phyloP scores from a whole-genome alignment of 257 asterid genomes.

The Petunia axillaris region DNA sequence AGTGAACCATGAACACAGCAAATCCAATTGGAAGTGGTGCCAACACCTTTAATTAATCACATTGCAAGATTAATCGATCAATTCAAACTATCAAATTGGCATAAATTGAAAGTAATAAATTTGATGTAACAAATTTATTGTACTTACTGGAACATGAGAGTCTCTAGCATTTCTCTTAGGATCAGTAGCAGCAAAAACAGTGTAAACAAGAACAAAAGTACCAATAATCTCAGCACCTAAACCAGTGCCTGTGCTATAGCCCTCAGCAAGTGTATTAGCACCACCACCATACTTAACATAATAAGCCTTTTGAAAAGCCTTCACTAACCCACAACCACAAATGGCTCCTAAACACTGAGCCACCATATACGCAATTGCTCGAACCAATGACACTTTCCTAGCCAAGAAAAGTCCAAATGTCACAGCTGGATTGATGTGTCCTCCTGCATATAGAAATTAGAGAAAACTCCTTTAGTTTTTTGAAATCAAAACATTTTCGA shows the following conservation, averaged over 20 bases:
- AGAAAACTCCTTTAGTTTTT: background rate
- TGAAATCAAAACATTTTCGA: background rate
- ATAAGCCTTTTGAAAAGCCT: slow-evolving; percentile 63
- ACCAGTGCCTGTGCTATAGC: slow-evolving; percentile 69
- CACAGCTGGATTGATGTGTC: slow-evolving; percentile 78
- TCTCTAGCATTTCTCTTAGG: slow-evolving; percentile 77
- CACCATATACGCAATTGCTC: slow-evolving; percentile 61
- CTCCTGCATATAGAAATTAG: slow-evolving; percentile 7
- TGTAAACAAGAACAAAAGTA: slow-evolving; percentile 69
- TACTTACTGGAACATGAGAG: slow-evolving; percentile 76
- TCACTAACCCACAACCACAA: slow-evolving; percentile 71
- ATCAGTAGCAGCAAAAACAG: slow-evolving; percentile 78
- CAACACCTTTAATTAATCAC: slow-evolving; percentile 47
- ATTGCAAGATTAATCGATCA: background rate
- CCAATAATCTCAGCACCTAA: slow-evolving; percentile 79
- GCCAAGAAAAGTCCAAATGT: slow-evolving; percentile 70
- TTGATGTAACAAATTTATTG: too few species aligned
- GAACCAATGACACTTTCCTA: slow-evolving; percentile 61
- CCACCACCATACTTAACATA: slow-evolving; percentile 63
- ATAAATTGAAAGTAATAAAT: background rate
- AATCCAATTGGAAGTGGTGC: slow-evolving; percentile 89
- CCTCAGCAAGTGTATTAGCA: slow-evolving; percentile 51
- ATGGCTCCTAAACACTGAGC: slow-evolving; percentile 82
- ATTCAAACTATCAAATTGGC: background rate
- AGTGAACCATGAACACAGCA: slow-evolving; percentile 79